phyloP scores from a whole-genome alignment of 1,284 basidiomycete species.

The Sanghuangporus baumii region DNA sequence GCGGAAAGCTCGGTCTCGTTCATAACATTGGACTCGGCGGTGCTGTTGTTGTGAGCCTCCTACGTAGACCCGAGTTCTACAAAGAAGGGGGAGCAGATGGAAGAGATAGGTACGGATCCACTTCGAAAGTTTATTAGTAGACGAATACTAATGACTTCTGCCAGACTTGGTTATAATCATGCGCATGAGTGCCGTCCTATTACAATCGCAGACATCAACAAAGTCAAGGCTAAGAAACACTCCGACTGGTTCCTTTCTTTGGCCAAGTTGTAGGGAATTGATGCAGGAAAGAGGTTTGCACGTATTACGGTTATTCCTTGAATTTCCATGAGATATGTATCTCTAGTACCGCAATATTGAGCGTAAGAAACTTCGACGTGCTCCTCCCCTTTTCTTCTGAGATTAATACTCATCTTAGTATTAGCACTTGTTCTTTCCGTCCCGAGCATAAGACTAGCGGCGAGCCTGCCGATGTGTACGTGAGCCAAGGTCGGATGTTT shows the following conservation, averaged over 20 bases:
- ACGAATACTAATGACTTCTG: conserved; percentile 4
- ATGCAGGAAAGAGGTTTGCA: not conserved
- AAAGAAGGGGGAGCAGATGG: conserved; percentile 58
- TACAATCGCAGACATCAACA: conserved; percentile 60
- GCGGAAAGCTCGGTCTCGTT: conserved; percentile 74
- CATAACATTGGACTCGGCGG: conserved; percentile 85
- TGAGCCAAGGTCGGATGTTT: no score
- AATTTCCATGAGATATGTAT: no score
- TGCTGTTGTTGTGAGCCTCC: conserved; percentile 68
- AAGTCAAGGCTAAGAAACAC: conserved; percentile 62
- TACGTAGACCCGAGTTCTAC: conserved; percentile 72
- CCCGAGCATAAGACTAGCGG: no score
- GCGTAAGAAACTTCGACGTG: no score
- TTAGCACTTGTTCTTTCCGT: no score
- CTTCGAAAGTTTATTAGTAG: not conserved
- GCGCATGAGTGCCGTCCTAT: conserved; percentile 60
- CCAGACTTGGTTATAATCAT: conserved; percentile 76
- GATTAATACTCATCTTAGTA: no score
- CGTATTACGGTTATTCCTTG: no score
- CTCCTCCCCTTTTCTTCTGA: no score
- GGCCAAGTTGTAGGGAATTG: conserved; percentile 29
- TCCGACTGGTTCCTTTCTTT: conserved; percentile 36
- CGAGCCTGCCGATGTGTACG: no score
- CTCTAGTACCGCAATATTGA: no score
- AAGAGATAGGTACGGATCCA: conserved; percentile 44